Evolutionary conservation across 2,329 filamentous ascomycete species (phyloP).

Genomic region (Bipolaris cookei): DNA sequence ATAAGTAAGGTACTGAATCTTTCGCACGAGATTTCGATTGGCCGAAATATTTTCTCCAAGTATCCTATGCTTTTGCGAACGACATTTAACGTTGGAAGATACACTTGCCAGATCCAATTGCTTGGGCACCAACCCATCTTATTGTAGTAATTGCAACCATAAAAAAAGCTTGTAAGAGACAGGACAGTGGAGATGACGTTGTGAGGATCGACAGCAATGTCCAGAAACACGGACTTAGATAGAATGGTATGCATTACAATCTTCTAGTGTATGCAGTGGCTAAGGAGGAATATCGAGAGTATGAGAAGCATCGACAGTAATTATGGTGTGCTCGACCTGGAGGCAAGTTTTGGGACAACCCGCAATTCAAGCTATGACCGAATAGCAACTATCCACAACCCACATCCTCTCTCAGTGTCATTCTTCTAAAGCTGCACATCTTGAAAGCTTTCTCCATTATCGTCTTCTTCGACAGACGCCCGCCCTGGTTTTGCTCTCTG

Average conservation of each 20-base stretch:
- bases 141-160: too few relatives aligned
- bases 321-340: not conserved
- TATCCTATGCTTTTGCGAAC: too few relatives aligned
- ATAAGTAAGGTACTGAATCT: too few relatives aligned
- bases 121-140: too few relatives aligned
- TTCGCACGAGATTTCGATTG: too few relatives aligned
- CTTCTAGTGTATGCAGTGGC: constrained; percentile 3
- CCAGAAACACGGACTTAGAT: not conserved
- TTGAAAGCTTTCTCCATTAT: constrained; percentile 44
- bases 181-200: not conserved
- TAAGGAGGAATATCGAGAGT: not conserved
- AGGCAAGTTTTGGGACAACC: not conserved
- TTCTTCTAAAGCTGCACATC: constrained; percentile 36
- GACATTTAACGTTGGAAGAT: too few relatives aligned
- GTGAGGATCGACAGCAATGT: not conserved
- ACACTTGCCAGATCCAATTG: too few relatives aligned
- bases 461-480: constrained; percentile 39
- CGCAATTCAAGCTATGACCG: too few relatives aligned
- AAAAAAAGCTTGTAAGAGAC: not conserved
- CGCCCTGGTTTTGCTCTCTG: constrained; percentile 35
- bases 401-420: not conserved
- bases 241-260: constrained; percentile 11
- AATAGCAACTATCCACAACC: not conserved
- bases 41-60: too few relatives aligned
- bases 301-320: not conserved